These are phyloP conservation scores for Tetracentron sinense DNA, from an alignment of 164 flowering plant species.

Conservation along the genomic window DNA sequence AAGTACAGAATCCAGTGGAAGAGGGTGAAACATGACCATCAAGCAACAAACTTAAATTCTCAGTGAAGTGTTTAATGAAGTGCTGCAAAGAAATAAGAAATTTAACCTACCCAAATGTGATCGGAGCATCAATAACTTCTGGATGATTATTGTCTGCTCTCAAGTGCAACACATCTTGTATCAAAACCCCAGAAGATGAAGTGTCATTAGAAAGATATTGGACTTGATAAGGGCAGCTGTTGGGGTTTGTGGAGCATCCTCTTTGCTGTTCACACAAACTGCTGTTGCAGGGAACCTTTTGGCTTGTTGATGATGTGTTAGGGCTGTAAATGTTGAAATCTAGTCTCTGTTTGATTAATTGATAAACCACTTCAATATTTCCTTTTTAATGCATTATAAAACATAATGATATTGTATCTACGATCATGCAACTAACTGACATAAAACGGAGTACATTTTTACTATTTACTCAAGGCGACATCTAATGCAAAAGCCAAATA, in stretches of 20 bases:
- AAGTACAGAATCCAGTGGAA: neutral
- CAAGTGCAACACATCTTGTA: conserved; percentile 78
- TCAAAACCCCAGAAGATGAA: conserved; percentile 66
- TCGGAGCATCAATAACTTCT: conserved; percentile 42
- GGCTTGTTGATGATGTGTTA: conserved; percentile 63
- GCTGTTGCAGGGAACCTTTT: conserved; percentile 53
- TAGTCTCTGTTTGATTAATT: conserved; percentile 29
- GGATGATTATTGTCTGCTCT: conserved; percentile 38
- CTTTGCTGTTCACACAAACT: conserved; percentile 33
- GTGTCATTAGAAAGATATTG: conserved; percentile 61
- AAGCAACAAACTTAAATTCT: neutral
- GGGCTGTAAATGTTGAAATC: conserved; percentile 65
- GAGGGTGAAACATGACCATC: neutral
- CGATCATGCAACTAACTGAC: no score
- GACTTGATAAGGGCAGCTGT: conserved; percentile 59
- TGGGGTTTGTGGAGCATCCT: conserved; percentile 33
- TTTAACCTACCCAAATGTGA: conserved; percentile 70
- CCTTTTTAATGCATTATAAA: no score
- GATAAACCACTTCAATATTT: neutral
- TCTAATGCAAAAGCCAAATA: no score
- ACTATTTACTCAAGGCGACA: no score
- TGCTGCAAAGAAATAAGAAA: neutral
- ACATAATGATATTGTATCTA: no score
- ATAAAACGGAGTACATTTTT: no score
- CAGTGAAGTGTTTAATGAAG: neutral